Base-by-base conservation (phyloP, 169 alveolate genomes). In the Cryptosporidium tyzzeri region DNA sequence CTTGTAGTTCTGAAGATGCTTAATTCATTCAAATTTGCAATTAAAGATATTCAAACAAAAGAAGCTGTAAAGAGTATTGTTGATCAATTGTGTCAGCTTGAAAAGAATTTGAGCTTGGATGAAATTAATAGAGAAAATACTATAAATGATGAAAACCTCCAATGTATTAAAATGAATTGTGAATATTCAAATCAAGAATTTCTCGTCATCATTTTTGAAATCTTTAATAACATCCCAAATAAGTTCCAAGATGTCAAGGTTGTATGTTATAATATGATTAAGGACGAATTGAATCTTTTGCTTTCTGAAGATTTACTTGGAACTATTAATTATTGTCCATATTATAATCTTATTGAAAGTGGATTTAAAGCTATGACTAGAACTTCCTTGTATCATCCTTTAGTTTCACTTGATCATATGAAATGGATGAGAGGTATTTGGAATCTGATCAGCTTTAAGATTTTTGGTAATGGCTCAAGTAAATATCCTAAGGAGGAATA, bases 31-130 rank as follows among this genome's bases (percentile, higher is more conserved):
- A 80, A 26, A 65, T 3, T 37, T 12, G 62, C 69, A 3, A 26
- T 80, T 23, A 35, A 26, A 16, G 58, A 39, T 44, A 65, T 80
- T n/a, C 48, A 48, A 1, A 26, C 61, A 16, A 37, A 61, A 18
- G 75, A 80, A 21, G 50, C 70, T n/a, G 26, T 80, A 8, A 61
- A 31, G 18, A 48, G 41, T 33, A 65, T 80, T 39, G 53, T 80
- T 10, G 87, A 80, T 58, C 18, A 44, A 4, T 21, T 80, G 10
- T 80, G 87, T 68, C 75, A 61, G n/a, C 75, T 80, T 7, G 73
- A 58, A 12, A 39, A 44, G 55, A 80, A 65, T 41, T 59, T 39
- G 45, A 51, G 31, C 26, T 14, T 23, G 71, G 50, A 35, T 5
- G 50, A 65, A 35, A 21, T 29, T 33, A n/a, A 6, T 0, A n/a